These are phyloP conservation scores for Penicillium odoratum DNA, from an alignment of 495 filamentous ascomycete genomes.

Conservation along the genomic window DNA sequence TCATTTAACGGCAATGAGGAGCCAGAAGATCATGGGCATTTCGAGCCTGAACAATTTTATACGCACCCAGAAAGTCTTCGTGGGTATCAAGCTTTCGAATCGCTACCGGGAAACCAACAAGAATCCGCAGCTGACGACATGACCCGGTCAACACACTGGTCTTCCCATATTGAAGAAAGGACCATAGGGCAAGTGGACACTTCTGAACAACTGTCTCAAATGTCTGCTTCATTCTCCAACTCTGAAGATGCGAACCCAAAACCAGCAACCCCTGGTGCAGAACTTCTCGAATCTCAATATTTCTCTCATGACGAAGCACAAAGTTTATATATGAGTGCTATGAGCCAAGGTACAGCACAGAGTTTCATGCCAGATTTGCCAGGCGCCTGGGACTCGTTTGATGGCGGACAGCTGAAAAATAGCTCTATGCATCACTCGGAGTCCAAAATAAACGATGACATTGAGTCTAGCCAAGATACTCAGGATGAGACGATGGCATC, in stretches of 20 bases:
- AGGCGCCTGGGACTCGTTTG: conserved; percentile 57
- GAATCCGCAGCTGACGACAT: neutral
- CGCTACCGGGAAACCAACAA: conserved; percentile 4
- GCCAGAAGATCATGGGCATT: neutral
- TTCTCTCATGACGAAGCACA: conserved; percentile 91
- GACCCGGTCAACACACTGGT: neutral
- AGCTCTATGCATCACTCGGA: neutral
- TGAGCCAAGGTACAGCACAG: conserved; percentile 45
- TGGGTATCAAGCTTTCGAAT: neutral
- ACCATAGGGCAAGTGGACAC: conserved; percentile 4
- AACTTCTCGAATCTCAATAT: conserved; percentile 70
- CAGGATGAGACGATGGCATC: conserved; percentile 24
- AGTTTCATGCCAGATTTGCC: conserved; percentile 54
- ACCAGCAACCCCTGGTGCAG: conserved; percentile 36
- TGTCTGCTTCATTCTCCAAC: conserved; percentile 25
- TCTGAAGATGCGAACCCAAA: conserved; percentile 24
- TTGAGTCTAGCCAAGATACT: neutral
- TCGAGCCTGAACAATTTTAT: neutral
- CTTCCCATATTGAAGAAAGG: conserved; percentile 3
- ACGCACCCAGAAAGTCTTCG: neutral
- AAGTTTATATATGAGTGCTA: conserved; percentile 91
- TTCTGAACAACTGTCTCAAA: conserved; percentile 11
- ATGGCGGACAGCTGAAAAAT: conserved; percentile 3
- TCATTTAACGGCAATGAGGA: conserved; percentile 1
- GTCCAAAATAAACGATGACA: neutral